Evolutionary conservation across 495 filamentous ascomycete species (phyloP).

Genomic region (Penicillium riverlandense): DNA sequence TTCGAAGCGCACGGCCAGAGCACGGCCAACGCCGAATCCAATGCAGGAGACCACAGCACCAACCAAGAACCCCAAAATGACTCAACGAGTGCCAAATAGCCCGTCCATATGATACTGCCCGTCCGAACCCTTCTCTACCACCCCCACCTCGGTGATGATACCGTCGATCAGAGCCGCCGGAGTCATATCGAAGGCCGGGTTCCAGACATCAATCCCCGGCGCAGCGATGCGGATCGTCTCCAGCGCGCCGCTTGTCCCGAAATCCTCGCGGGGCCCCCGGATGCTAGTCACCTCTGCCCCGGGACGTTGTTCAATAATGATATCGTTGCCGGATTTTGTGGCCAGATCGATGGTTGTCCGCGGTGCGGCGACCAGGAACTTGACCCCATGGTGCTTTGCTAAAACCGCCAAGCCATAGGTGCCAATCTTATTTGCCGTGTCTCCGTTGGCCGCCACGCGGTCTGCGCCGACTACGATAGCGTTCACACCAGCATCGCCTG

Average conservation of each 20-base stretch:
- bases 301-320: conserved; percentile 82
- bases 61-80: conserved; percentile 1
- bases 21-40: neutral
- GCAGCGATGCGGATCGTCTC: conserved; percentile 75
- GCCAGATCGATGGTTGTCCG: conserved; percentile 87
- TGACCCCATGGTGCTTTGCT: conserved; percentile 78
- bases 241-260: conserved; percentile 43
- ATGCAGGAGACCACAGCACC: neutral
- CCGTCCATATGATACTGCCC: conserved; percentile 66
- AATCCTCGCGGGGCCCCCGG: conserved; percentile 58
- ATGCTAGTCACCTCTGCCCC: conserved; percentile 72
- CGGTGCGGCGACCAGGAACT: conserved; percentile 92
- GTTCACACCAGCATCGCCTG: conserved; percentile 54
- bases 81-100: conserved; percentile 35
- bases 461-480: conserved; percentile 94
- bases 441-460: conserved; percentile 89
- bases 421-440: conserved; percentile 98
- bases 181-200: conserved; percentile 94
- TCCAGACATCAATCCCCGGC: conserved; percentile 79
- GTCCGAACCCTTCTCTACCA: conserved; percentile 66
- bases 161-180: conserved; percentile 82
- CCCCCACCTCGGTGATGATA: conserved; percentile 87
- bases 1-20: conserved; percentile 21
- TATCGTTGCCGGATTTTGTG: conserved; percentile 65
- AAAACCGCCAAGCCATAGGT: conserved; percentile 88